Evolutionary conservation across 2,329 filamentous ascomycete genomes (phyloP).

Genomic region (Sporothrix dimorphospora): DNA sequence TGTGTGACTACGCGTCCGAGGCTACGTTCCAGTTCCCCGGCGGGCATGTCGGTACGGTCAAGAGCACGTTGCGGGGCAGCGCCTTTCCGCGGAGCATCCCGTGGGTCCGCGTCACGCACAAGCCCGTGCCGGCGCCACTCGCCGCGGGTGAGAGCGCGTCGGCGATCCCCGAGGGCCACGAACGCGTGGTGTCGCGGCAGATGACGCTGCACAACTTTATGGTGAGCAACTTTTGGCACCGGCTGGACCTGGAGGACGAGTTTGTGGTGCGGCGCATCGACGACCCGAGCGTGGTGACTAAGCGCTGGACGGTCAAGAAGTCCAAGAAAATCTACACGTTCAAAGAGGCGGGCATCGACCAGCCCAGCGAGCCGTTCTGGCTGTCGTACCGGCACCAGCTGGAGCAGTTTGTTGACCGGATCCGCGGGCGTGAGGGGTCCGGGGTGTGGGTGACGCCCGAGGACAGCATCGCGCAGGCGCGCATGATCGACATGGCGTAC

Average conservation of each 20-base stretch:
- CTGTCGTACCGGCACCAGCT: constrained; percentile 51
- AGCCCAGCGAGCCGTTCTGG: constrained; percentile 46
- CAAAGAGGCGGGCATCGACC: constrained; percentile 39
- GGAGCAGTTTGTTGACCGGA: constrained; percentile 52
- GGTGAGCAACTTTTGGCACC: constrained; percentile 40
- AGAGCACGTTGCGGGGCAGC: constrained; percentile 28
- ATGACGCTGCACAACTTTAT: constrained; percentile 40
- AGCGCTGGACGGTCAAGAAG: constrained; percentile 30
- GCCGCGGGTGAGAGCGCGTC: not conserved
- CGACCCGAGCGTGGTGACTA: constrained; percentile 33
- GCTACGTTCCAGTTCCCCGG: constrained; percentile 47
- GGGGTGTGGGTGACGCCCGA: constrained; percentile 47
- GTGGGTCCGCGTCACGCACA: constrained; percentile 22
- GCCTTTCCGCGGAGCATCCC: not conserved
- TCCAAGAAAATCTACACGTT: constrained; percentile 44
- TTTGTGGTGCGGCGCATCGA: constrained; percentile 39
- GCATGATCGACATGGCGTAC: constrained; percentile 53
- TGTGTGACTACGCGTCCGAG: constrained; percentile 42
- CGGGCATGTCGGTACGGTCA: constrained; percentile 42
- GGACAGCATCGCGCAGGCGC: constrained; percentile 51
- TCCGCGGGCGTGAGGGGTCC: constrained; percentile 45
- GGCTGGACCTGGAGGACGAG: constrained; percentile 44
- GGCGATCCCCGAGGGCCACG: constrained; percentile 23
- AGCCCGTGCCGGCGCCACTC: constrained; percentile 21
- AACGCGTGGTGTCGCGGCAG: constrained; percentile 34